phyloP scores from a whole-genome alignment of 2,329 filamentous ascomycete species.

The Basipetospora chlamydospora region DNA sequence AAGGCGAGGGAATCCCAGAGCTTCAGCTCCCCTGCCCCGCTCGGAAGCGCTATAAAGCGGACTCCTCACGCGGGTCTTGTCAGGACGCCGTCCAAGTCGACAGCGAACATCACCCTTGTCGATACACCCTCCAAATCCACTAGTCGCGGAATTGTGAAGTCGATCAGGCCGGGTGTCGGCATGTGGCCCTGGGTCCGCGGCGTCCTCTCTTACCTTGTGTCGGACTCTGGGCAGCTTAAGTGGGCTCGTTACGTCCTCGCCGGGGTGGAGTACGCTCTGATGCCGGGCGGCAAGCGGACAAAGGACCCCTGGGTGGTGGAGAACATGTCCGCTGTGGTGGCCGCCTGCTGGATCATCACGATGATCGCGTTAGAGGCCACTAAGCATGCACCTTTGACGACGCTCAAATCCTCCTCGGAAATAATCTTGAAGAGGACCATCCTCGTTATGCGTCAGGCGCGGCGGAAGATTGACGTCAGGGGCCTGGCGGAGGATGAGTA shows the following conservation, averaged over 20 bases:
- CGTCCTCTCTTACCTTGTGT: slow-evolving; percentile 48
- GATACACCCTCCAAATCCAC: slow-evolving; percentile 29
- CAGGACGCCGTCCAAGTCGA: slow-evolving; percentile 21
- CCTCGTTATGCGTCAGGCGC: slow-evolving; percentile 23
- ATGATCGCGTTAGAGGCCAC: slow-evolving; percentile 23
- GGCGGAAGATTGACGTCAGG: slow-evolving; percentile 22
- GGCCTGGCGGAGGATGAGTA: slow-evolving; percentile 29
- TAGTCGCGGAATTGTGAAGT: slow-evolving; percentile 9
- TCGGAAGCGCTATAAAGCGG: neutral
- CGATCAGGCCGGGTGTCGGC: slow-evolving; percentile 14
- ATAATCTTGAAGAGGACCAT: slow-evolving; percentile 20
- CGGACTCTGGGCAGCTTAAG: slow-evolving; percentile 41
- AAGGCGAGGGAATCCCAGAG: slow-evolving; percentile 11
- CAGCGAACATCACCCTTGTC: slow-evolving; percentile 9
- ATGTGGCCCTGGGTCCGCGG: slow-evolving; percentile 56
- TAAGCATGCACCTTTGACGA: too few species aligned
- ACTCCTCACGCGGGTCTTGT: neutral
- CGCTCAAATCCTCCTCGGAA: too few species aligned
- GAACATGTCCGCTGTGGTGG: slow-evolving; percentile 39
- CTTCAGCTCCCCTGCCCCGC: slow-evolving; percentile 10
- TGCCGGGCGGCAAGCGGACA: slow-evolving; percentile 26
- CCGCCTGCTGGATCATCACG: slow-evolving; percentile 31
- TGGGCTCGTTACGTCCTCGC: slow-evolving; percentile 62
- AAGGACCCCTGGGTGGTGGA: slow-evolving; percentile 33
- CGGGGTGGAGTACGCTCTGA: slow-evolving; percentile 47